These are phyloP conservation scores for Podila epicladia DNA, from an alignment of 192 early-diverging fungal genomes.

Conservation along the genomic window DNA sequence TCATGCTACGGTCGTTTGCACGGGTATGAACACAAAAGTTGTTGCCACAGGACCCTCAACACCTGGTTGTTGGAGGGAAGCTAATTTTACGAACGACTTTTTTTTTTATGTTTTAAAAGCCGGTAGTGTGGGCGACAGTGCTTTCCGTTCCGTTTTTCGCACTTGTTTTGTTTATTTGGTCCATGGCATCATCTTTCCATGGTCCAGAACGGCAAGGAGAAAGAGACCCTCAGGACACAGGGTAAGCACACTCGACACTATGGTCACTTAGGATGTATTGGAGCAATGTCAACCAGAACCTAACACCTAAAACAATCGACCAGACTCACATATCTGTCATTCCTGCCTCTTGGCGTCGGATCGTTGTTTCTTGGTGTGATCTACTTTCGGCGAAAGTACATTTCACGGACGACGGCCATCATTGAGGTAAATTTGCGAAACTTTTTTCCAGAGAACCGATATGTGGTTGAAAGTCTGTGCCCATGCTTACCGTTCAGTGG, in stretches of 20 bases:
- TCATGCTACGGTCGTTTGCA: too few species aligned
- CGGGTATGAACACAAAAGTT: too few species aligned
- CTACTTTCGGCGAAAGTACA: constrained; percentile 48
- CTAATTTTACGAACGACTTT: too few species aligned
- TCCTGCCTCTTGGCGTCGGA: constrained; percentile 57
- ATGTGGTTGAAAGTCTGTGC: too few species aligned
- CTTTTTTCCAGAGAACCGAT: neutral
- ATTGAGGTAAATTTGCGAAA: constrained; percentile 54
- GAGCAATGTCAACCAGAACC: too few species aligned
- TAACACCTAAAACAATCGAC: too few species aligned
- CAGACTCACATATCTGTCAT: constrained; percentile 40
- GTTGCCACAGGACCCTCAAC: too few species aligned
- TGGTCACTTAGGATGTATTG: neutral
- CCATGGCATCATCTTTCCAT: constrained; percentile 57
- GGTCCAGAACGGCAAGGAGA: constrained; percentile 35
- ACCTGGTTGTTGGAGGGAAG: too few species aligned
- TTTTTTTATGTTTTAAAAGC: constrained; percentile 4
- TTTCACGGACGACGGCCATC: constrained; percentile 61
- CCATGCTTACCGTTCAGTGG: too few species aligned
- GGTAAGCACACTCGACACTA: neutral
- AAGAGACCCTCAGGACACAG: constrained; percentile 54
- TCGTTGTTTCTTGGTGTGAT: constrained; percentile 50
- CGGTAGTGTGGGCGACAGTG: constrained; percentile 63
- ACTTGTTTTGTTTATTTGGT: constrained; percentile 61
- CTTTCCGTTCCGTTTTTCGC: constrained; percentile 54